Conservation (phyloP, 2,329 filamentous ascomycete species). For the Polytolypa hystricis region DNA sequence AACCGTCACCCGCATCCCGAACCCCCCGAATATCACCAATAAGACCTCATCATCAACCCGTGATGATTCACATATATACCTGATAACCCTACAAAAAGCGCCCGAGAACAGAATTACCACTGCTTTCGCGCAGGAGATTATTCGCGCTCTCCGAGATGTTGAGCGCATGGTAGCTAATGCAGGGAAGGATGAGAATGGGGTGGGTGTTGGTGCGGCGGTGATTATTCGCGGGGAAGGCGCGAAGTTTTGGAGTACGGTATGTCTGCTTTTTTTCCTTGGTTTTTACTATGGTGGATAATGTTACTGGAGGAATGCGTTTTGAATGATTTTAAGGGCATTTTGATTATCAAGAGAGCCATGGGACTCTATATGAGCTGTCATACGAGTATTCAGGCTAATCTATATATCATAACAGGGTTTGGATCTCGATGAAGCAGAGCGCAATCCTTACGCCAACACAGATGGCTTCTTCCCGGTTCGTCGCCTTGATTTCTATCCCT, state of each 20-base stretch:
- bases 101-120: conserved; percentile 40
- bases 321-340: too few species aligned
- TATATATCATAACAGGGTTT: conserved; percentile 17
- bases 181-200: conserved; percentile 3
- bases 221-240: conserved; percentile 37
- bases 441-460: conserved; percentile 41
- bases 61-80: conserved; percentile 29
- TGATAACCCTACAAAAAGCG: conserved; percentile 40
- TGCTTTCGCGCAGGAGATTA: conserved; percentile 38
- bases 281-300: too few species aligned
- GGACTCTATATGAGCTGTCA: too few species aligned
- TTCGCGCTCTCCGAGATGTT: conserved; percentile 33
- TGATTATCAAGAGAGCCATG: too few species aligned
- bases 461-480: conserved; percentile 40
- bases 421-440: conserved; percentile 32
- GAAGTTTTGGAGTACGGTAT: conserved; percentile 9
- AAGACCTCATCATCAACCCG: not conserved
- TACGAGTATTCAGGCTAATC: too few species aligned
- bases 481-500: not conserved
- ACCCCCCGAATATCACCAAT: not conserved
- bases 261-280: not conserved
- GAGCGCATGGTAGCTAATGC: conserved; percentile 30
- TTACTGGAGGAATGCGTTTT: too few species aligned
- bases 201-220: conserved; percentile 30
- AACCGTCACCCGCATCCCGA: conserved; percentile 25